Base-by-base conservation (phyloP, 2,329 filamentous ascomycete species). In the Colletotrichum incanum region DNA sequence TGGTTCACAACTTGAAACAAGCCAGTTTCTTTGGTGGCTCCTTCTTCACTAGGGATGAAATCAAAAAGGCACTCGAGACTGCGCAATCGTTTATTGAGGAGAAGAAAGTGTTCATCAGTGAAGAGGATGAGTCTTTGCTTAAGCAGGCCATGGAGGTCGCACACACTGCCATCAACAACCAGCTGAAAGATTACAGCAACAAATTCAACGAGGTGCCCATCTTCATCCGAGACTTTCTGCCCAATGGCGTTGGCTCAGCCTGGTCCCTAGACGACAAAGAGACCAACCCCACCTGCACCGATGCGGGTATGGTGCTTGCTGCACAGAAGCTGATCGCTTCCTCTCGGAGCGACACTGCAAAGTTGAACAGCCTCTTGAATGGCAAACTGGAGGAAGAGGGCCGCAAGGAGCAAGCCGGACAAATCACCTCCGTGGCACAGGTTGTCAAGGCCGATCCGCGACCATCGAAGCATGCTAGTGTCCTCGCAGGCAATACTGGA, bases 11-110 rank as follows among this genome's bases (percentile, higher is more conserved):
- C 77, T 81, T 98, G 55, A 90, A 94, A 23, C 93, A 96, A 78
- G 92, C 94, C 8, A 94, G 93, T 60, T 97, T 98, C 78, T 97
- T 96, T 80, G 91, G 90, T 14, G 95, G 94, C 82, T 92, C 92
- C 0, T 95, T 95, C 59, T 95, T 93, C 76, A 89, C 90, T 0
- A 81, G 84, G 0, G 83, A 86, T 0, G 90, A 95, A 67, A 88
- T 98, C 3, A 73, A 81, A 2, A 89, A 85, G 37, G 89, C 93
- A 0, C 80, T 96, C 0, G 86, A 93, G 37, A 91, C 90, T 43
- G 92, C 93, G 0, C 85, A 88, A 63, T 85, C 86, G 45, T 98
- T 98, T 76, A 78, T 97, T 16, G 80, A 82, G 1, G 90, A 93
- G 66, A 86, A 89, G 37, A 86, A 87, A 14, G 86, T 93, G 0